Conservation (phyloP, 345 rosid genomes). For the rapeseed (Brassica napus) region DNA sequence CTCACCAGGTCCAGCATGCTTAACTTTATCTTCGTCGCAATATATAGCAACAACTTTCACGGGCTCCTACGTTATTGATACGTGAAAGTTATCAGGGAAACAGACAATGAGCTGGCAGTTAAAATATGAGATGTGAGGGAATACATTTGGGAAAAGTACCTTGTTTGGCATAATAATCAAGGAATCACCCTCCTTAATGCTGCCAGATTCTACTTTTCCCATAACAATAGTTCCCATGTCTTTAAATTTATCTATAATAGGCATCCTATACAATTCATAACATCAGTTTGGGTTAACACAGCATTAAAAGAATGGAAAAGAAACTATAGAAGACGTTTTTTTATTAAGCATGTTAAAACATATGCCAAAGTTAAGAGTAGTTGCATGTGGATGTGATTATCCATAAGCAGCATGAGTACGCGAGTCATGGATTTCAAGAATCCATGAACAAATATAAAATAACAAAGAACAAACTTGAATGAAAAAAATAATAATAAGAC, state of each 20-base stretch:
- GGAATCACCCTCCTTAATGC: constrained; percentile 79
- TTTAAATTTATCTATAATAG: constrained; percentile 93
- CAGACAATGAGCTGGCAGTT: neutral
- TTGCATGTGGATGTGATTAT: neutral
- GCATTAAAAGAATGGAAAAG: neutral
- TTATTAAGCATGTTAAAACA: neutral
- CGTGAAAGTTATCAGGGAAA: constrained; percentile 8
- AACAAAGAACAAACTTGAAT: neutral
- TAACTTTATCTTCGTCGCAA: constrained; percentile 78
- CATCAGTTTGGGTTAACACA: too few species aligned
- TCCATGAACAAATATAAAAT: constrained; percentile 1
- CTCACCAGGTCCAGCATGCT: constrained; percentile 93
- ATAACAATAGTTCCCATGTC: constrained; percentile 98
- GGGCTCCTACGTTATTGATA: constrained; percentile 51
- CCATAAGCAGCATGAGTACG: neutral
- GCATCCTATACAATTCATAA: constrained; percentile 64
- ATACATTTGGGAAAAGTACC: constrained; percentile 47
- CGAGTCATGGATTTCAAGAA: neutral
- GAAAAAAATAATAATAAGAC: neutral
- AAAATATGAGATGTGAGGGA: neutral
- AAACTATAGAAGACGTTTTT: neutral
- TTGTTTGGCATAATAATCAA: constrained; percentile 91
- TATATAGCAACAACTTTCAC: constrained; percentile 76
- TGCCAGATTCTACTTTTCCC: constrained; percentile 98
- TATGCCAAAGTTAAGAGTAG: constrained; percentile 3